Conservation (phyloP, 345 rosid species). For the Balakata baccata region DNA sequence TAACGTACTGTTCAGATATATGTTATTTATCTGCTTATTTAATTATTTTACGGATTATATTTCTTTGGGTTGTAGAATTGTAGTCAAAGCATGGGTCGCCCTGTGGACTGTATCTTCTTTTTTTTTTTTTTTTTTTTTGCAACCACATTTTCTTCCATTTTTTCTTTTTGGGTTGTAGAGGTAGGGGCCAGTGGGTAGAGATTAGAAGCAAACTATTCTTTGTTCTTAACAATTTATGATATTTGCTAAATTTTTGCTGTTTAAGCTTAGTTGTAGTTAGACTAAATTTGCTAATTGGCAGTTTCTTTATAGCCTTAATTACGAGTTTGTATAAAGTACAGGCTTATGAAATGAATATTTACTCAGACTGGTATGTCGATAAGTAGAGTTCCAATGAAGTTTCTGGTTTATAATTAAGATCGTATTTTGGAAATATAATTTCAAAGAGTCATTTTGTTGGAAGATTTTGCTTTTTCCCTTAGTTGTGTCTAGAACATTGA, state of each 20-base stretch:
- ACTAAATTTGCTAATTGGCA: background rate
- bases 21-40: background rate
- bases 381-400: background rate
- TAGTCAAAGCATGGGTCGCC: background rate
- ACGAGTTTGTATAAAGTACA: background rate
- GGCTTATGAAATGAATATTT: background rate
- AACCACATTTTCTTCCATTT: background rate
- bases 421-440: background rate
- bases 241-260: background rate
- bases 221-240: background rate
- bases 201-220: background rate
- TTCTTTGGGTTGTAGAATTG: background rate
- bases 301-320: background rate
- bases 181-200: background rate
- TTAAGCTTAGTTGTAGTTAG: background rate
- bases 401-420: background rate
- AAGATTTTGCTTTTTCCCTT: background rate
- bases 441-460: background rate
- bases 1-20: background rate
- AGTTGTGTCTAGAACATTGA: background rate
- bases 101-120: too few relatives aligned
- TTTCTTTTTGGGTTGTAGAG: background rate
- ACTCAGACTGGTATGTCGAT: background rate
- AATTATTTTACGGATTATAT: background rate
- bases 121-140: background rate